Conservation (phyloP, 306 rosid genomes). For the Hippophae tibetana region DNA sequence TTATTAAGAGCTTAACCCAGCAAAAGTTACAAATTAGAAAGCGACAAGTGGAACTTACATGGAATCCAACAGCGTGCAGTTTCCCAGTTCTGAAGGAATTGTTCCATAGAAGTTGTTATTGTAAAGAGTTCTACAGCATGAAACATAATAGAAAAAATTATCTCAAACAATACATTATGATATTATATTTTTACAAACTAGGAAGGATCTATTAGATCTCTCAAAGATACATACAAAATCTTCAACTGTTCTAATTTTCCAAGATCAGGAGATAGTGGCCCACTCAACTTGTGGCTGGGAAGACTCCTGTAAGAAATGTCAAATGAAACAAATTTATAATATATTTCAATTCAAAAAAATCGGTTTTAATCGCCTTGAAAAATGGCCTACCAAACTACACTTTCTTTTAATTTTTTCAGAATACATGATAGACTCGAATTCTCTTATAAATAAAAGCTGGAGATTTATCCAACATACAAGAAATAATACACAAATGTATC, state of each 20-base stretch:
- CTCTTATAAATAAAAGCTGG: no score
- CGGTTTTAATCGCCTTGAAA: background rate
- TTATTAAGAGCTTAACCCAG: constrained; percentile 10
- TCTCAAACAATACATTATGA: constrained; percentile 7
- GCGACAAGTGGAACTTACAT: constrained; percentile 44
- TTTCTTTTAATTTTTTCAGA: background rate
- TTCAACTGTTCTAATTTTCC: constrained; percentile 78
- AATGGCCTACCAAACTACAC: background rate
- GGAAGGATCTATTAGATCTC: background rate
- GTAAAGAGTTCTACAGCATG: constrained; percentile 59
- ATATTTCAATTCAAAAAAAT: constrained; percentile 12
- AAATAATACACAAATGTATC: no score
- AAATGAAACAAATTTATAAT: constrained; percentile 24
- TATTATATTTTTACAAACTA: constrained; percentile 7
- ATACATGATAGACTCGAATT: no score
- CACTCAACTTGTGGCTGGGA: constrained; percentile 66
- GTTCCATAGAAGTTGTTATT: constrained; percentile 74
- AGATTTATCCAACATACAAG: no score
- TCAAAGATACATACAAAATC: constrained; percentile 57
- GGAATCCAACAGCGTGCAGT: constrained; percentile 66
- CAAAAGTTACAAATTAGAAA: constrained; percentile 3
- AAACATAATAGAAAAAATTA: constrained; percentile 24
- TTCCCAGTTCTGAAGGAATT: constrained; percentile 89
- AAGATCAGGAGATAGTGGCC: constrained; percentile 66
- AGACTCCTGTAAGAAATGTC: constrained; percentile 55